Base-by-base conservation (phyloP, 495 filamentous ascomycete genomes). In the Penicillium lividum region DNA sequence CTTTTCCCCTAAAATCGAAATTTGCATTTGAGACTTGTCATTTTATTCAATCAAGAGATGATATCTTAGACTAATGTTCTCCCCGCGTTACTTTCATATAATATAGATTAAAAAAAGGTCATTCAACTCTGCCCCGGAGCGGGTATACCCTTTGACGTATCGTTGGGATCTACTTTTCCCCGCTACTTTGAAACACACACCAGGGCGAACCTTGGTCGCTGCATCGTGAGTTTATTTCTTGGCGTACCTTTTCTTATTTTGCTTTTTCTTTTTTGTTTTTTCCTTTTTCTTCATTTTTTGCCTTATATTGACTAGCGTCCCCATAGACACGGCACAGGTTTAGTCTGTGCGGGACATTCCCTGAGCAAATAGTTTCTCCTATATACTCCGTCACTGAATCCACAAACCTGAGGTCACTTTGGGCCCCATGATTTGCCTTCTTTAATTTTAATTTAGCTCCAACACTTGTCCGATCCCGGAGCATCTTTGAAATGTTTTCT, bases 81-180 rank as follows among this genome's bases (percentile, higher is more conserved):
- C 31, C 9, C 7, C 7, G 5, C 9, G 9, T 33, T 7, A 7
- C 3, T 3, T 33, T 10, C 7, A 7, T 4, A 9, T 34, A 0
- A 34, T 34, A n/a, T 34, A n/a, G 4, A 10, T 5, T 11, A 2
- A 5, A 4, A 10, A 51, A 22, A 33, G 28, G 22, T 22, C 28
- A 18, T 51, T 28, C 46, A 30, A 29, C 34, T 28, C 16, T 22
- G 62, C 67, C 69, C 68, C 66, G 61, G 66, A 60, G 66, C 71
- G 69, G 69, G 70, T 70, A 70, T 70, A 71, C 65, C 67, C 71
- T 70, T 73, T 73, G 73, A 74, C 67, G 66, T 71, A 68, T 66
- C 63, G 64, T 62, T 71, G 69, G 67, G 70, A 73, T 71, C 69
- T 52, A 16, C 31, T 61, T 66, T 68, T 67, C 65, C 73, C 73